Evolutionary conservation across 345 rosid species (phyloP).

Genomic region (Lepidium didymum): DNA sequence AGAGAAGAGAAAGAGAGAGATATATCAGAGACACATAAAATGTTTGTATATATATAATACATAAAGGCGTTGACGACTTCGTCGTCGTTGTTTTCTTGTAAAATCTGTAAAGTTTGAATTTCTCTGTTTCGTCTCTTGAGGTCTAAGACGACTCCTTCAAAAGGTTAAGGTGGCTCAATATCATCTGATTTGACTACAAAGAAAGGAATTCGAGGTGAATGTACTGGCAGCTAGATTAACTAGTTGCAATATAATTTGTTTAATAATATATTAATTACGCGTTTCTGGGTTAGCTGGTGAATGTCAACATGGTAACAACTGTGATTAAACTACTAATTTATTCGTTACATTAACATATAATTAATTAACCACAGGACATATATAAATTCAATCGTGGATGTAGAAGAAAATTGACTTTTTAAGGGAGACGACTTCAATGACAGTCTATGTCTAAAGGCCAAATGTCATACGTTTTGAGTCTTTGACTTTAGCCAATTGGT

Average conservation of each 20-base stretch:
- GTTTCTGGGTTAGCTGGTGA: no score
- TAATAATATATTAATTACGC: no score
- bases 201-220: no score
- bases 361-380: neutral
- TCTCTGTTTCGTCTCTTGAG: conserved; percentile 4
- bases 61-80: conserved; percentile 1
- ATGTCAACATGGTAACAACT: no score
- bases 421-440: conserved; percentile 14
- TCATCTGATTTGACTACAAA: no score
- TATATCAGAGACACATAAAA: neutral
- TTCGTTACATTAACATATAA: neutral
- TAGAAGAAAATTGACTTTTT: neutral
- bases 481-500: conserved; percentile 2
- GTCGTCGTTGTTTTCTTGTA: neutral
- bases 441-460: neutral
- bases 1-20: neutral
- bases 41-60: neutral
- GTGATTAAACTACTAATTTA: neutral
- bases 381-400: neutral
- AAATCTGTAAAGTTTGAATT: conserved; percentile 21
- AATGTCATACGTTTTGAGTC: neutral
- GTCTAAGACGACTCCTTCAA: conserved; percentile 21
- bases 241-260: no score
- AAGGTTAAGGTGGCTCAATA: conserved; percentile 5
- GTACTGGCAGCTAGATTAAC: no score